Base-by-base conservation (phyloP, 2,329 filamentous ascomycete species). In the Tricladium varicosporioides region DNA sequence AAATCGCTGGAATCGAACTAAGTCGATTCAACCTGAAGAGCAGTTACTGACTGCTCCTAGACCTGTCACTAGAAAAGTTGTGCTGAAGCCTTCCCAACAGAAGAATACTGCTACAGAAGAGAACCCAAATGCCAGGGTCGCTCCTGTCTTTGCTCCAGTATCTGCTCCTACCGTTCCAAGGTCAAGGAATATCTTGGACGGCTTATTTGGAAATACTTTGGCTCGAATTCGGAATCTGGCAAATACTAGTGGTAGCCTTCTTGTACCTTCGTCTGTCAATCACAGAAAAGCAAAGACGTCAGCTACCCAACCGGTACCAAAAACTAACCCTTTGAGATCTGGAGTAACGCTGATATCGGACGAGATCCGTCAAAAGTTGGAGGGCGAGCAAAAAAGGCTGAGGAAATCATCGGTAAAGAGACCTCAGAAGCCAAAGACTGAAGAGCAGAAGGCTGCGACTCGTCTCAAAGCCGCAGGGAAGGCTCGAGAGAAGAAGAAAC, bases 401-500 rank as follows among this genome's bases (percentile, higher is more conserved):
- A 36, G 48, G 15, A 27, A 44, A 22, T 14, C 15, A 14, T 15
- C 10, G 52, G 43, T 13, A 11, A 22, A 40, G 43, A 44, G 13
- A 16, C 40, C 44, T 5, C 8, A 19, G 40, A 43, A n/a, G 15
- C n/a, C 18, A 18, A 5, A 2, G 48, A 51, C 4, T 31, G 33
- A 14, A 31, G 48, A 33, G 14, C 10, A 9, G 43, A 48, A 44
- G 54, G 33, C 15, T 16, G 48, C 16, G 48, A 11, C 18, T 15
- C 45, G 36, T 7, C 32, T 15, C 7, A 51, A 52, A 32, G 42
- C 19, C 11, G 40, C 45, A 9, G 54, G 59, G 40, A 53, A 50
- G 33, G 59, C 59, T 2, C 44, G 48, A 7, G 22, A 56, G 32
- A 62, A 54, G 43, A 49, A 60, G 15, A 54, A n/a, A 36, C 16